Conservation (phyloP, 1,284 basidiomycete species). For the Flammula alnicola region DNA sequence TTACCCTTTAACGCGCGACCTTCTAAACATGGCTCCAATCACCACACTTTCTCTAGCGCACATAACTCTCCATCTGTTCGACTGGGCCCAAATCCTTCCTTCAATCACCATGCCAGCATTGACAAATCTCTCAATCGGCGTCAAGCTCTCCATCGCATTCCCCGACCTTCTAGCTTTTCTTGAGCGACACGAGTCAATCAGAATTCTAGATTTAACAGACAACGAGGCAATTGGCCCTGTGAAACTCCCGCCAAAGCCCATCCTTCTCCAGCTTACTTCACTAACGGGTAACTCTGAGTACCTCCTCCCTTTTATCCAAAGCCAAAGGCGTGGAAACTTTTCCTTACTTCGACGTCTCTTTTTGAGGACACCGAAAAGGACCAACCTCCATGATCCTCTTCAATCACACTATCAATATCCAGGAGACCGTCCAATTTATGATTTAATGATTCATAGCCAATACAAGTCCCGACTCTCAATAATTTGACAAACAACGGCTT, state of each 20-base stretch:
- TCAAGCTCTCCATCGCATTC: constrained; percentile 21
- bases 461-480: background rate
- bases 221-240: constrained; percentile 7
- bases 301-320: constrained; percentile 1
- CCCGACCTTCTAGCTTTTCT: constrained; percentile 28
- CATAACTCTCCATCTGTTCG: constrained; percentile 13
- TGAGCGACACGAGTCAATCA: constrained; percentile 21
- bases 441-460: background rate
- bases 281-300: background rate
- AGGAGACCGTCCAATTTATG: background rate
- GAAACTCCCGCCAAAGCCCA: background rate
- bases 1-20: constrained; percentile 8
- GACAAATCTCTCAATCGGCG: constrained; percentile 21
- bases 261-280: background rate
- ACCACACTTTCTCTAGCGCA: constrained; percentile 16
- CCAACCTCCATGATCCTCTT: too few relatives aligned
- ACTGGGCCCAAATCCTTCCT: constrained; percentile 27
- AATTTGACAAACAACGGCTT: background rate
- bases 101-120: constrained; percentile 22
- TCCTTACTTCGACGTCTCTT: background rate
- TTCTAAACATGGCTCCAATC: constrained; percentile 18
- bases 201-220: constrained; percentile 12
- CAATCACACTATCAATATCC: too few relatives aligned
- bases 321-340: background rate
- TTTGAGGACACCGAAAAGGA: background rate